Evolutionary conservation across 2,329 filamentous ascomycete species (phyloP).

Genomic region (Aspergillus brunneoviolaceus): DNA sequence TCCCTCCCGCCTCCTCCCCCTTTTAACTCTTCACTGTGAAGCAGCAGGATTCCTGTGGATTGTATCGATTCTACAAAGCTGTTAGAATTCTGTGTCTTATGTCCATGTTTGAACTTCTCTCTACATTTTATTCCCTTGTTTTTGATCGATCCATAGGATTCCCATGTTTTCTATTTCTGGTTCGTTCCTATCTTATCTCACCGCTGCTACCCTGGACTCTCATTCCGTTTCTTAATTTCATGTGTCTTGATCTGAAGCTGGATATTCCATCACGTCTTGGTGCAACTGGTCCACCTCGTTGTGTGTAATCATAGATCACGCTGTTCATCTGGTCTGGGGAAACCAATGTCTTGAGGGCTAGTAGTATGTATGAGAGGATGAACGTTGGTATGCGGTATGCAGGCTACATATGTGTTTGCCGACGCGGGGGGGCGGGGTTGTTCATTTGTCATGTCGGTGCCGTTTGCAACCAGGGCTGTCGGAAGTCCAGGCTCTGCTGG

Average conservation of each 20-base stretch:
- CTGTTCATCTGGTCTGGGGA: slow-evolving; percentile 29
- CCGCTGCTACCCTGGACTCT: slow-evolving; percentile 11
- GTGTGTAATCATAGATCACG: slow-evolving; percentile 35
- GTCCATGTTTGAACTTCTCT: neutral
- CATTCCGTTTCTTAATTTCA: slow-evolving; percentile 22
- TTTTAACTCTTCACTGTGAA: slow-evolving; percentile 17
- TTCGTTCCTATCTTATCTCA: slow-evolving; percentile 12
- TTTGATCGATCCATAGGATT: slow-evolving; percentile 13
- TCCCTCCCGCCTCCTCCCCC: slow-evolving; percentile 10
- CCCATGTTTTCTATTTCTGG: slow-evolving; percentile 18
- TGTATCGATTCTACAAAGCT: slow-evolving; percentile 1
- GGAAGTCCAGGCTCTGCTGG: slow-evolving; percentile 12
- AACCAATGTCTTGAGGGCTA: slow-evolving; percentile 23
- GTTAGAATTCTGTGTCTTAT: slow-evolving; percentile 5
- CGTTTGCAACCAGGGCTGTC: slow-evolving; percentile 12
- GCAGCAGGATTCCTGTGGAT: slow-evolving; percentile 15
- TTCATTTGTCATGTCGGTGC: slow-evolving; percentile 32
- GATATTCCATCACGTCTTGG: slow-evolving; percentile 41
- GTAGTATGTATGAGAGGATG: slow-evolving; percentile 27
- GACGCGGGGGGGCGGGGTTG: slow-evolving; percentile 29
- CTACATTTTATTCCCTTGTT: slow-evolving; percentile 11
- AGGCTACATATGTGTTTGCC: slow-evolving; percentile 36
- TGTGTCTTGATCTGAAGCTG: slow-evolving; percentile 32
- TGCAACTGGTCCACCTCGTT: slow-evolving; percentile 26
- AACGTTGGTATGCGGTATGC: slow-evolving; percentile 23